Evolutionary conservation across 208 protist genomes (phyloP).

Genomic region (Trypanosoma theileri): DNA sequence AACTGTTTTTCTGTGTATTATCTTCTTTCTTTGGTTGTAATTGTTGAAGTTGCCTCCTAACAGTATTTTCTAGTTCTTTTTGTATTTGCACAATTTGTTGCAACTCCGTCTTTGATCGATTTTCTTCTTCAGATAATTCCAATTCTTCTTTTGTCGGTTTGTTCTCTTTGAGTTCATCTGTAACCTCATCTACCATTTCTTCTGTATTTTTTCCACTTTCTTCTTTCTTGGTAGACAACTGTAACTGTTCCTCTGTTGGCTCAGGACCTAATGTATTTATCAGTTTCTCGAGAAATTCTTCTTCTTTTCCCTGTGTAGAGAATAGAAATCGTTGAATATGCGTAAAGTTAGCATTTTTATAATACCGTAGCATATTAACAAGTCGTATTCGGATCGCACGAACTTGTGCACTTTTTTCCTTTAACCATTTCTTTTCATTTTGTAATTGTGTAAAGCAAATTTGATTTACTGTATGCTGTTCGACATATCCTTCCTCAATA

Average conservation of each 20-base stretch:
- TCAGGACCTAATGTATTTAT: conserved; percentile 7
- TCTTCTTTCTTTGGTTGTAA: neutral
- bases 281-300: conserved; percentile 3
- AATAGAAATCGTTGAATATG: conserved; percentile 1
- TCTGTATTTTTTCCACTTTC: neutral
- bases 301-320: conserved; percentile 11
- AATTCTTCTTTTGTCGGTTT: neutral
- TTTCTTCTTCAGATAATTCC: neutral
- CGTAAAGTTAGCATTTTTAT: neutral
- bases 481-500: conserved; percentile 10
- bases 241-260: conserved; percentile 3
- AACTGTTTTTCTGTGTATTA: neutral
- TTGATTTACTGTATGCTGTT: conserved; percentile 10
- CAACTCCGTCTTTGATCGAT: neutral
- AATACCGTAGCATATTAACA: conserved; percentile 7
- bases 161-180: neutral
- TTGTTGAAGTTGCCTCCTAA: neutral
- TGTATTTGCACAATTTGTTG: neutral
- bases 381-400: conserved; percentile 2
- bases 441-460: conserved; percentile 1
- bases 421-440: neutral
- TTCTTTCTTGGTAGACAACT: neutral
- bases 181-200: neutral
- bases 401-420: neutral
- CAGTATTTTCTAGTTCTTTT: neutral